Evolutionary conservation across 345 rosid genomes (phyloP).

Genomic region (Balakata baccata): DNA sequence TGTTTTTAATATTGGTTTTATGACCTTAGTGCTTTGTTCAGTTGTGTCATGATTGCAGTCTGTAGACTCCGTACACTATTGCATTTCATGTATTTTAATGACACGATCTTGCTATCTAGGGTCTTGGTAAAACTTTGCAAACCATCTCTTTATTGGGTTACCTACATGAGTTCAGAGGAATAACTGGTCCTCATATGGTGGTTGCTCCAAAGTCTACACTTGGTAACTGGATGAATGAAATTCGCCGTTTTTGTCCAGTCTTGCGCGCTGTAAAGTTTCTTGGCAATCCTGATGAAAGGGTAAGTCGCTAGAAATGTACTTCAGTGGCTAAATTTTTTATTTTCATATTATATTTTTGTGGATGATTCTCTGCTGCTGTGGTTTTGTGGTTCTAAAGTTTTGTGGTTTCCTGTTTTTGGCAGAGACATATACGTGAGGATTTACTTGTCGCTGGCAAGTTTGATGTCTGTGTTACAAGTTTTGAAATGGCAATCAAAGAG

Average conservation of each 20-base stretch:
- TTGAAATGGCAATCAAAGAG: slow-evolving; percentile 99
- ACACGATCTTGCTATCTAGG: slow-evolving; percentile 36
- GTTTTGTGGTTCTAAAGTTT: background rate
- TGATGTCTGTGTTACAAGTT: slow-evolving; percentile 96
- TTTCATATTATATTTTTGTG: background rate
- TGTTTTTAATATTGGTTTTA: background rate
- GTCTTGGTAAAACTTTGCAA: slow-evolving; percentile 96
- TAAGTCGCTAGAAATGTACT: slow-evolving; percentile 24
- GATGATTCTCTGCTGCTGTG: background rate
- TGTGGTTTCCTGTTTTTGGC: slow-evolving; percentile 19
- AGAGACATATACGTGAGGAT: slow-evolving; percentile 91
- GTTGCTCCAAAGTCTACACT: slow-evolving; percentile 99
- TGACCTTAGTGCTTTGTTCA: background rate
- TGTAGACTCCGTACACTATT: background rate
- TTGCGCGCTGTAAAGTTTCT: slow-evolving; percentile 93
- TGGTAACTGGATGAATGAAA: slow-evolving; percentile 99
- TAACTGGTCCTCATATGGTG: slow-evolving; percentile 98
- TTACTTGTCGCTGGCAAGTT: slow-evolving; percentile 94
- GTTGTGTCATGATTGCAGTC: background rate
- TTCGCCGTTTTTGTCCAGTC: slow-evolving; percentile 81
- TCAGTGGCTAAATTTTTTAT: background rate
- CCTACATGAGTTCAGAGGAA: slow-evolving; percentile 92
- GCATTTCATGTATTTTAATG: background rate
- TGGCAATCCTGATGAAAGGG: slow-evolving; percentile 98
- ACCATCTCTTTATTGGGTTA: slow-evolving; percentile 91